These are phyloP conservation scores for Naganishia friedmannii DNA, from an alignment of 768 basidiomycete genomes.

Conservation along the genomic window DNA sequence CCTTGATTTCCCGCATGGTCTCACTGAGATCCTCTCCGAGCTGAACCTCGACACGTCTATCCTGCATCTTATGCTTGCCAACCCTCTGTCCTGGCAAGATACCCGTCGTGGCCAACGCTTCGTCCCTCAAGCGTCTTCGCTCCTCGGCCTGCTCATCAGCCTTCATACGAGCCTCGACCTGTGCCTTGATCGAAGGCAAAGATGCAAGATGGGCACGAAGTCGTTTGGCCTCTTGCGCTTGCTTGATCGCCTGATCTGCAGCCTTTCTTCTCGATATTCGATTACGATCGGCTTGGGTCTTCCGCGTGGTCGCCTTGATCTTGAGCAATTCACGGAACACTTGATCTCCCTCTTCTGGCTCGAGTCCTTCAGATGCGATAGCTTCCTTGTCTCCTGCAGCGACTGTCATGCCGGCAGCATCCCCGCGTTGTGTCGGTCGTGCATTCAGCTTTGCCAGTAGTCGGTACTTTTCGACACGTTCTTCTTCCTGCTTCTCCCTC, in stretches of 20 bases:
- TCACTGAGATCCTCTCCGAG: constrained; percentile 86
- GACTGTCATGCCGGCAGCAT: constrained; percentile 61
- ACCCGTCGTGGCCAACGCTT: constrained; percentile 58
- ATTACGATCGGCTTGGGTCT: constrained; percentile 66
- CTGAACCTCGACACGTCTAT: constrained; percentile 73
- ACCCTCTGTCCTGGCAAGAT: constrained; percentile 67
- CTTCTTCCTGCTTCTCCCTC: constrained; percentile 60
- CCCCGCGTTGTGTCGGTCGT: constrained; percentile 30
- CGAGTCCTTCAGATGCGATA: constrained; percentile 38
- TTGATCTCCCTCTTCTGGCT: constrained; percentile 51
- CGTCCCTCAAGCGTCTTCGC: constrained; percentile 41
- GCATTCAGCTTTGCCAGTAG: constrained; percentile 47
- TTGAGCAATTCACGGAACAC: constrained; percentile 15
- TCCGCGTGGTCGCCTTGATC: constrained; percentile 48
- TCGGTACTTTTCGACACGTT: constrained; percentile 61
- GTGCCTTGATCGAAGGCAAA: constrained; percentile 53
- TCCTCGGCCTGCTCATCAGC: constrained; percentile 13
- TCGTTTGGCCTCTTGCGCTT: constrained; percentile 16
- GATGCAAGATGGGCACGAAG: constrained; percentile 18
- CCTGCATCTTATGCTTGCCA: constrained; percentile 74
- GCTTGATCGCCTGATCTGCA: constrained; percentile 12
- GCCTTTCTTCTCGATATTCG: constrained; percentile 43
- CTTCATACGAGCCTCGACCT: constrained; percentile 29
- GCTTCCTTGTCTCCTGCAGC: constrained; percentile 41
- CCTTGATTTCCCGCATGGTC: constrained; percentile 77